Base-by-base conservation (phyloP, 306 rosid genomes). In the Trifolium pratense region DNA sequence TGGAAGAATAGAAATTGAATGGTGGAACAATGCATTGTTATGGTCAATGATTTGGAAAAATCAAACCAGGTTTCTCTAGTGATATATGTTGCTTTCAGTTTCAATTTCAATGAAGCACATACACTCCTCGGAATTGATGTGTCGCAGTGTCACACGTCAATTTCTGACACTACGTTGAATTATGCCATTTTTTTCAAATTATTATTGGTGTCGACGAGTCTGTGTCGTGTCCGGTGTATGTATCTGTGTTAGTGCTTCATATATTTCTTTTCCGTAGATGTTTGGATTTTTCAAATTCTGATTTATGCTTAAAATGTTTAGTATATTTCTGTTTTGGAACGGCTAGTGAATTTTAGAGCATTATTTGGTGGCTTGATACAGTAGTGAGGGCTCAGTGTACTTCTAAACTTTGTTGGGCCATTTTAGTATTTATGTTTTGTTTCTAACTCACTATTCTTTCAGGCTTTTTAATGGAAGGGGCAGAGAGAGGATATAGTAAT, bases 391-490 rank as follows among this genome's bases (percentile, higher is more conserved):
- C 16, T 32, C n/a, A 32, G 6, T 48, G 31, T 48, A 67, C 26
- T 61, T 58, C 11, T n/a, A 73, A 55, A 26, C 48, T 20, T 66
- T 66, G 49, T 70, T 53, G 46, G 31, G 26, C 32, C 56, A 45
- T 32, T 63, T 15, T 61, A 31, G 66, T 60, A 36, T 63, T 62
- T 34, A 63, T 63, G 23, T 56, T 31, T 61, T 68, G 68, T 69
- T 71, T 43, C 6, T 4, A 55, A 73, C 14, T 73, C 43, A 37
- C n/a, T 36, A 32, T 59, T 60, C 51, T 25, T 36, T 56, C 66
- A 48, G 79, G 42, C 6, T 18, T 61, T 60, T 74, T 9, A 23
- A 10, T 39, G 43, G 34, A 60, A 36, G 42, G 56, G 74, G 13
- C 36, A 15, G 75, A 66, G 39, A 23, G 14, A 73, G 48, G 29